Evolutionary conservation across 345 rosid species (phyloP), one percentile per base, ranked within the genome.

Genomic region (Murraya paniculata): DNA sequence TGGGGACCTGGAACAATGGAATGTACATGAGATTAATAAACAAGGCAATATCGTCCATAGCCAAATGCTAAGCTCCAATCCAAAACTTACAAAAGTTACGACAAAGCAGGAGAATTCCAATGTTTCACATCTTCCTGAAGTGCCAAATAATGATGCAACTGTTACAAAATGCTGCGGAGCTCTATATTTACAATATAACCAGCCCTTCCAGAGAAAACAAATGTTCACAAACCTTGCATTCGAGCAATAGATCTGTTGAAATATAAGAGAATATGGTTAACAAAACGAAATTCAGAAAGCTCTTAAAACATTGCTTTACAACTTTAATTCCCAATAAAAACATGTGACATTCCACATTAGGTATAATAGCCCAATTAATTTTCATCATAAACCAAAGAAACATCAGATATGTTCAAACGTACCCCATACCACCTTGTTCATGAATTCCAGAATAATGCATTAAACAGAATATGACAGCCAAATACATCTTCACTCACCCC

Each of bases 121-220:
- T 25, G 53, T 68, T 68, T 68, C 24, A 35, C 53, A 39, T 21
- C 71, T 68, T 68, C 55, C 19, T n/a, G 31, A 68, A 68, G 48
- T 35, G 70, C 27, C 50, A 21, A n/a, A 41, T 35, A 36, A 65
- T 8, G 35, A 39, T 38, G 31, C 33, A 68, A 68, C 13, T 68
- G 72, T 45, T 25, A 68, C 71, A 38, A 36, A 13, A 45, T 14
- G 31, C 28, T 41, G 57, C 72, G 6, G 72, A 41, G 72, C 72
- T 25, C 56, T 24, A 41, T 68, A 68, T 68, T 68, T 68, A 68
- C 72, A 68, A 13, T 5, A 27, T 41, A 68, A 68, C 56, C 72
- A 68, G 11, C 72, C n/a, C 31, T 68, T 25, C 33, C 1, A 68
- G 48, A 27, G 45, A 19, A 25, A 16, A 33, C 2, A 24, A 41